These are phyloP conservation scores for Narthecium ossifragum DNA, from an alignment of 106 monocot genomes.

Conservation along the genomic window DNA sequence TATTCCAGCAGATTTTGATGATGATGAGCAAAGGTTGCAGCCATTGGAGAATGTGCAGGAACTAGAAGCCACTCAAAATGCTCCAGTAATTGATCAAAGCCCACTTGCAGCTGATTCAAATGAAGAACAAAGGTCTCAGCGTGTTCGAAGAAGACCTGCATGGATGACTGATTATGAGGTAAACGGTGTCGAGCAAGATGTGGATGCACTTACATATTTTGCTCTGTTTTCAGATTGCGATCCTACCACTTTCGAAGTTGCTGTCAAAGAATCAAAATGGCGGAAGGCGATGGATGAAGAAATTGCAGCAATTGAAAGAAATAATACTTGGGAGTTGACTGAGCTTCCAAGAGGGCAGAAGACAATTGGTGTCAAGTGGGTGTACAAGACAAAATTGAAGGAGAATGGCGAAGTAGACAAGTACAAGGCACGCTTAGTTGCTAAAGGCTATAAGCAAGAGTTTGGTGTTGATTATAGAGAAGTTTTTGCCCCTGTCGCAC, in stretches of 20 bases:
- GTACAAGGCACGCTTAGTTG: constrained; percentile 1
- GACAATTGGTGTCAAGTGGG: constrained; percentile 13
- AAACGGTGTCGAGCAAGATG: neutral
- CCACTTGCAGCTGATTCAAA: too few species aligned
- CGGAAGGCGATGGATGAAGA: constrained; percentile 3
- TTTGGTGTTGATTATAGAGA: constrained; percentile 6
- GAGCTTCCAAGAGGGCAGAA: constrained; percentile 6
- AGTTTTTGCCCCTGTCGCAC: constrained; percentile 9
- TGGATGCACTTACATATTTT: constrained; percentile 10
- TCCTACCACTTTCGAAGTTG: constrained; percentile 5
- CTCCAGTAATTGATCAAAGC: too few species aligned
- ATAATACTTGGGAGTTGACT: constrained; percentile 7
- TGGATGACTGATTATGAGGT: constrained; percentile 16
- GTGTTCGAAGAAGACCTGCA: constrained; percentile 9
- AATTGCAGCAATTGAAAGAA: constrained; percentile 3
- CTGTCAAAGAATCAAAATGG: constrained; percentile 8
- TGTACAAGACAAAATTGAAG: constrained; percentile 3
- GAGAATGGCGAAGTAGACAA: neutral
- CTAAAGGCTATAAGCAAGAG: constrained; percentile 6
- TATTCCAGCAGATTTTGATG: neutral
- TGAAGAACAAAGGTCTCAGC: neutral
- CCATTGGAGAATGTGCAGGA: neutral
- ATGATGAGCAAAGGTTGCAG: neutral
- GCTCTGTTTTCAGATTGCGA: constrained; percentile 16
- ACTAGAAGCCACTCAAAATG: neutral